Base-by-base conservation (phyloP, 441 rosid genomes). In the Pelargonium australe region DNA sequence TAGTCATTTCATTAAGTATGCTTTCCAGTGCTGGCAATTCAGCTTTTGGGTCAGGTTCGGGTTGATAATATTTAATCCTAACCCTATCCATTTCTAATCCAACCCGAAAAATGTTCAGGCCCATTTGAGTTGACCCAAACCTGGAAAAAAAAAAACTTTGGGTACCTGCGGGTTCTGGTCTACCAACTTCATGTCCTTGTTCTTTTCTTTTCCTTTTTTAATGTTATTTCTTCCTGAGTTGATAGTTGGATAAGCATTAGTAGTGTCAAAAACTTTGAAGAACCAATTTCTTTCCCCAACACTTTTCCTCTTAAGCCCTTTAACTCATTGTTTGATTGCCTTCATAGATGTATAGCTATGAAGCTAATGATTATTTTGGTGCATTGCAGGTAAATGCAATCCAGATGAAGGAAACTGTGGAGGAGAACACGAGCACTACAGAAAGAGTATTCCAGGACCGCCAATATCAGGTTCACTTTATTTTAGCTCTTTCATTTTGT, bases 331-430 rank as follows among this genome's bases (percentile, higher is more conserved):
- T 41, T 44, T 51, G 43, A 23, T 64, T 45, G 17, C 17, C 55
- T 11, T 55, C 31, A 19, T 10, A 31, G 55, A 65, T 19, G 23
- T 40, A 1, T 25, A n/a, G 67, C 23, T 47, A 11, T 53, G 69
- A 44, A 58, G 20, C 63, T 57, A 28, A 63, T 28, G 14, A 60
- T 40, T 65, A 17, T 23, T 64, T 45, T 28, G 45, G 5, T 66
- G 53, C 49, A 63, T 66, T 72, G 75, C 81, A 95, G 99, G 98
- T 92, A 13, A 95, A 95, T 83, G 97, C 99, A 40, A 95, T 95
- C 83, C 99, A 95, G 80, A 88, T 92, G 99, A 95, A 92, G 85
- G 99, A 95, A 83, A 95, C 99, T 0, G 98, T 95, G 51, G 99
- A 95, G 76, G 99, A 95, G 81, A 92, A 92, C 83, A 88, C 97